phyloP scores from a whole-genome alignment of 768 basidiomycete species.

The Serendipita sp. region DNA sequence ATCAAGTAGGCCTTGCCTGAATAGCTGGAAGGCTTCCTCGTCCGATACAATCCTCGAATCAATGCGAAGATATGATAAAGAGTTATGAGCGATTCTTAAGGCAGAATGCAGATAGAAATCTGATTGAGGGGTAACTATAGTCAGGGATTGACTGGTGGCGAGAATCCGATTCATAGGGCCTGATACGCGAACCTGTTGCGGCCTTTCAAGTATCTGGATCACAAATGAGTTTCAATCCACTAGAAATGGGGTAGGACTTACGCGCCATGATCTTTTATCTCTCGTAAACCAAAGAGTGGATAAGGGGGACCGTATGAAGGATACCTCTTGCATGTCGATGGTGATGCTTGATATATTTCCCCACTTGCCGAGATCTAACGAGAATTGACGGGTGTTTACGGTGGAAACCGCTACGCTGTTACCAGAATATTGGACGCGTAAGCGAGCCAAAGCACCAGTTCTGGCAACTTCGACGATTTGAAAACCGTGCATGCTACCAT shows the following conservation, averaged over 20 bases:
- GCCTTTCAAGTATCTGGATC: no score
- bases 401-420: neutral
- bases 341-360: neutral
- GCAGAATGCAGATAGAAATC: constrained; percentile 32
- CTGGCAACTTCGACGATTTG: constrained; percentile 36
- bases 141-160: constrained; percentile 33
- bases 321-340: no score
- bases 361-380: neutral
- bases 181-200: no score
- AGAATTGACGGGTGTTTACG: neutral
- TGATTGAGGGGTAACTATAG: constrained; percentile 35
- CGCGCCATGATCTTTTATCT: neutral
- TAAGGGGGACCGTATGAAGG: no score
- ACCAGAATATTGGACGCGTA: neutral
- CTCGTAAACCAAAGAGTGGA: neutral
- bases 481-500: constrained; percentile 56
- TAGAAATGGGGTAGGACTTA: neutral
- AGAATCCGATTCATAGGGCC: constrained; percentile 56
- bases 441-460: constrained; percentile 47
- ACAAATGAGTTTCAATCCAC: neutral
- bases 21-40: constrained; percentile 19
- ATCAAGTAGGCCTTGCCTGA: constrained; percentile 7
- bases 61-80: constrained; percentile 50
- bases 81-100: constrained; percentile 46
- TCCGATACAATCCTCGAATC: constrained; percentile 44